Evolutionary conservation across 768 basidiomycete species (phyloP), one percentile per base, ranked within the genome.

Genomic region (Lentinula detonsa): DNA sequence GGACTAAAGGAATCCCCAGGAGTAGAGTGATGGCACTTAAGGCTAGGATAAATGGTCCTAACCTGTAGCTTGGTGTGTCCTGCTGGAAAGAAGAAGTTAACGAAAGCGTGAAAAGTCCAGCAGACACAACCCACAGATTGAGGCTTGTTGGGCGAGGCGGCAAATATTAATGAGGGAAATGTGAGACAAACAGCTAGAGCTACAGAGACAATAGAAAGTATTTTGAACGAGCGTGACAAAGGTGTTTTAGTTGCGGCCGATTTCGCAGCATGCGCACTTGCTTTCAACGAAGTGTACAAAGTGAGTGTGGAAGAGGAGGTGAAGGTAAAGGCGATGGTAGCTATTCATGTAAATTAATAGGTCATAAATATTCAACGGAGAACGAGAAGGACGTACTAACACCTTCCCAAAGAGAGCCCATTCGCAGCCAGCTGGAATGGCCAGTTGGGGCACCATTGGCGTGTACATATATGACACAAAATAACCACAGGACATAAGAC

Each of bases 271-370:
- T 74, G 76, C 9, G 71, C 57, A 5, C 74, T 72, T 31, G 79
- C 79, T 61, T 79, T 80, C 57, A 89, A 70, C 3, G 87, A 83
- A 40, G 83, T 76, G 63, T 88, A 89, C 57, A 90, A 70, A 18
- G 86, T 82, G 16, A 90, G 75, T 4, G 90, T 88, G 62, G 82
- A 80, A 5, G 83, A 75, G 1, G 88, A 84, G 16, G 85, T 78
- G 67, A 88, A 90, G 11, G 84, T 75, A 68, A 91, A 90, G 8
- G 84, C 81, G 23, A 78, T 80, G 18, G 79, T 79, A 54, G 81
- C 87, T 90, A 61, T 54, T 23, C 3, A 56, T 23, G 28, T 1
- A 2, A 6, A 8, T 23, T 54, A 31, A 35, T 65, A 13, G 40
- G 33, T 52, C 21, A 49, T 9, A 52, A 10, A 6, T 33, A 49